A percentile compares a stretch with the other conserved stretches of the same genome.
These are phyloP conservation scores for Ustilago curta DNA, from an alignment of 1,284 basidiomycete genomes.

Conservation along the genomic window DNA sequence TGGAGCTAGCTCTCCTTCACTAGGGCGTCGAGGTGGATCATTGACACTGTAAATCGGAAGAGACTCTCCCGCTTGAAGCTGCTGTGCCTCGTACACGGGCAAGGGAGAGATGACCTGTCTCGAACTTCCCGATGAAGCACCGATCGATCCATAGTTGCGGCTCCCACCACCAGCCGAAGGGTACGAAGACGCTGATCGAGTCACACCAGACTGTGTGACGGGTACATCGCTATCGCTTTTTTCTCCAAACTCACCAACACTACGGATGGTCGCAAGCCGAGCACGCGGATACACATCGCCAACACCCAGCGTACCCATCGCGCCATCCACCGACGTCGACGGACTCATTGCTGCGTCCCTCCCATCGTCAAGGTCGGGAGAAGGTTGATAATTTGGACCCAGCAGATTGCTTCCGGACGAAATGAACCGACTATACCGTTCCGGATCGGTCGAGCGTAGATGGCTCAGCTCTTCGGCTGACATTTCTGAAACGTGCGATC, in stretches of 20 bases:
- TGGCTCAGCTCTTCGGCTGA: slow-evolving; percentile 34
- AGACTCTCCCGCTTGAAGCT: slow-evolving; percentile 16
- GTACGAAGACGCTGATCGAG: slow-evolving; percentile 5
- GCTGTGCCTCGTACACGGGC: slow-evolving; percentile 30
- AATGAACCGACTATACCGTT: slow-evolving; percentile 55
- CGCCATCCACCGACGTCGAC: background rate
- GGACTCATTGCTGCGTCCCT: slow-evolving; percentile 7
- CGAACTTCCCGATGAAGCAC: slow-evolving; percentile 13
- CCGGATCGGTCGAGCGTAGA: slow-evolving; percentile 32
- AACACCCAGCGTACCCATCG: slow-evolving; percentile 4
- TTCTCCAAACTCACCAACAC: slow-evolving; percentile 58
- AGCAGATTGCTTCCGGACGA: slow-evolving; percentile 49
- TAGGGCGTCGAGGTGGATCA: slow-evolving; percentile 7
- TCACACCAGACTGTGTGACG: slow-evolving; percentile 7
- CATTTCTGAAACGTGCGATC: slow-evolving; percentile 21
- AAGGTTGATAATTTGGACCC: slow-evolving; percentile 44
- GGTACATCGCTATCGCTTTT: slow-evolving; percentile 19
- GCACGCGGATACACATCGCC: slow-evolving; percentile 13
- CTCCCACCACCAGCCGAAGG: slow-evolving; percentile 5
- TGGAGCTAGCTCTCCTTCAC: slow-evolving; percentile 6
- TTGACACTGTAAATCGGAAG: slow-evolving; percentile 34
- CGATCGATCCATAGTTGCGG: slow-evolving; percentile 12
- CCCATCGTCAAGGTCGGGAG: slow-evolving; percentile 15
- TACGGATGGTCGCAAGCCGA: slow-evolving; percentile 52
- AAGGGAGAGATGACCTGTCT: slow-evolving; percentile 22